These are phyloP conservation scores for Phytophthora brassicae DNA, from an alignment of 352 stramenopile species.

Conservation along the genomic window DNA sequence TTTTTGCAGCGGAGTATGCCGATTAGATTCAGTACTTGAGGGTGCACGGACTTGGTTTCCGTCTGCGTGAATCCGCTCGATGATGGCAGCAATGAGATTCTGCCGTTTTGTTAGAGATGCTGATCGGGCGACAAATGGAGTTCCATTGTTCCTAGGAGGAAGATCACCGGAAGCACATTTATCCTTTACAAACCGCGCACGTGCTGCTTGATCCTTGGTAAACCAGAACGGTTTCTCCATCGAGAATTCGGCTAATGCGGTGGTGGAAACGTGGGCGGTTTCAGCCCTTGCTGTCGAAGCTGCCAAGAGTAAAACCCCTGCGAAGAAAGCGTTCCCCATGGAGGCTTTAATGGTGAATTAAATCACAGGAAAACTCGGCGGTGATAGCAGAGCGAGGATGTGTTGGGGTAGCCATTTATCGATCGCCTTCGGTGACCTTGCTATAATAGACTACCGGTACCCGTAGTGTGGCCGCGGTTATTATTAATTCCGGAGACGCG, in stretches of 20 bases:
- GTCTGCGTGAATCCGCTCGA: background rate
- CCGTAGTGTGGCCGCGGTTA: no score
- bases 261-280: background rate
- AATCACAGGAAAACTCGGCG: no score
- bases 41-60: background rate
- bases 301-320: background rate
- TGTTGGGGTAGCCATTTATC: no score
- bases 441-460: no score
- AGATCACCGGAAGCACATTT: background rate
- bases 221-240: background rate
- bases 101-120: conserved; percentile 2
- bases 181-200: background rate
- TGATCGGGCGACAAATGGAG: conserved; percentile 5
- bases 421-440: background rate
- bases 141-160: background rate
- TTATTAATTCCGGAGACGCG: no score
- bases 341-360: no score
- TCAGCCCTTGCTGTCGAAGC: background rate
- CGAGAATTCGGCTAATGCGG: background rate
- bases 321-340: conserved; percentile 10
- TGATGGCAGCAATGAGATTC: conserved; percentile 1
- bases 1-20: background rate
- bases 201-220: background rate
- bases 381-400: background rate
- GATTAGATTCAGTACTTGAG: conserved; percentile 4